phyloP scores from a whole-genome alignment of 176 grass and related monocot genomes.

The Eleusine indica region DNA sequence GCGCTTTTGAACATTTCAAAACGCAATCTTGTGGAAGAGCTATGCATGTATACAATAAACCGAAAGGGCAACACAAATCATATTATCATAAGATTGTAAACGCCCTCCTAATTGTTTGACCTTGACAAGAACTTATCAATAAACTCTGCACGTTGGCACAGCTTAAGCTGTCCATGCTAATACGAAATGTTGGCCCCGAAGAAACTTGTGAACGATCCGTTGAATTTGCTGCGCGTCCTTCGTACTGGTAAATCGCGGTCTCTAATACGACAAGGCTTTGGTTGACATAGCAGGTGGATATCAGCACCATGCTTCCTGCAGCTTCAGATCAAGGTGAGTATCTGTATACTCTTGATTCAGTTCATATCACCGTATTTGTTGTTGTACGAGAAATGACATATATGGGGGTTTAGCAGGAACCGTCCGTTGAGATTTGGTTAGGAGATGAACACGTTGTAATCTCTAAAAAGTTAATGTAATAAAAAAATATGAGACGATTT shows the following conservation, averaged over 20 bases:
- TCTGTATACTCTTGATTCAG: background rate
- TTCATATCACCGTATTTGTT: background rate
- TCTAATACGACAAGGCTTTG: background rate
- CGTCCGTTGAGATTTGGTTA: no score
- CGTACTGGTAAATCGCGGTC: background rate
- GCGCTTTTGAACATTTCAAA: background rate
- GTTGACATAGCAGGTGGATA: conserved; percentile 63
- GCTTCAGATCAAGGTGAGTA: conserved; percentile 85
- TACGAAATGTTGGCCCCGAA: background rate
- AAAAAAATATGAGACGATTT: no score
- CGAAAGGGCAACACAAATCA: background rate
- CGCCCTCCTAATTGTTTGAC: background rate
- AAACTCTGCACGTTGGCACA: background rate
- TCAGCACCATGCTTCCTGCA: conserved; percentile 97
- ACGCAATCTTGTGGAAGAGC: background rate
- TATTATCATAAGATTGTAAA: background rate
- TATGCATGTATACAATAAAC: background rate
- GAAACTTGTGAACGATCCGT: background rate
- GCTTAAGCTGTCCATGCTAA: background rate
- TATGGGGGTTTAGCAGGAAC: no score
- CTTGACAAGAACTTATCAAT: background rate
- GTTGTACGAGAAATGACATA: no score
- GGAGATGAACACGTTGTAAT: no score
- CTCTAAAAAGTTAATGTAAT: no score
- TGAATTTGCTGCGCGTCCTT: background rate